Base-by-base conservation (phyloP, 305 asterid species). In the Fraxinus xanthoxyloides region DNA sequence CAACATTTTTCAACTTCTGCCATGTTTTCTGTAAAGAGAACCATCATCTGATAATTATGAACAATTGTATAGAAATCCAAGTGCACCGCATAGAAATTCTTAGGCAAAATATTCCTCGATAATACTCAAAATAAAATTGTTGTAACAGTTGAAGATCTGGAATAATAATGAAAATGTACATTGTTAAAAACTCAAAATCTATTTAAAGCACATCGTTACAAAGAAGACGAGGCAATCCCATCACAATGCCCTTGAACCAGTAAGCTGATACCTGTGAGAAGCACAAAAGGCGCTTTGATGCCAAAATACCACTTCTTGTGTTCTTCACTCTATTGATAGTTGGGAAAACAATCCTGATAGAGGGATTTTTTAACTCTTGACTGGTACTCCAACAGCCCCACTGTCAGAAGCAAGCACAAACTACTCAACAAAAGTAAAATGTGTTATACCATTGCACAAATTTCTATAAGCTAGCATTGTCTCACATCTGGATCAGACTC, bases 321-420 rank as follows among this genome's bases (percentile, higher is more conserved):
- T 63, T 87, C 91, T 92, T 94, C 81, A 94, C 97, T 85, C 92
- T 91, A 86, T 90, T 94, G 83, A 93, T 93, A 81, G 93, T 91
- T 54, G 98, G 98, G 82, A 90, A 94, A 78, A 94, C 75, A 75
- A 94, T 86, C 78, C 85, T 86, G 56, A 94, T 86, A 3, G 98
- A 91, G 83, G 98, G 98, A 79, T 89, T 93, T 79, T 85, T 90
- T 82, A 92, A 82, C 87, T 94, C 98, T 85, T 92, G 95, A 83
- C 97, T 91, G 59, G 94, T 92, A 88, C 90, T 94, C 98, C 98
- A 94, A 87, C 95, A 89, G 75, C 98, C 97, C 98, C 98, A 94
- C 98, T 94, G 89, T 77, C 74, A 90, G 81, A 88, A 84, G 81
- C 79, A 83, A 83, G 81, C 32, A n/a, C 79, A 72, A 77, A 84